Conservation (phyloP, 371 early-diverging fungal species). For the Circinella umbellata region DNA sequence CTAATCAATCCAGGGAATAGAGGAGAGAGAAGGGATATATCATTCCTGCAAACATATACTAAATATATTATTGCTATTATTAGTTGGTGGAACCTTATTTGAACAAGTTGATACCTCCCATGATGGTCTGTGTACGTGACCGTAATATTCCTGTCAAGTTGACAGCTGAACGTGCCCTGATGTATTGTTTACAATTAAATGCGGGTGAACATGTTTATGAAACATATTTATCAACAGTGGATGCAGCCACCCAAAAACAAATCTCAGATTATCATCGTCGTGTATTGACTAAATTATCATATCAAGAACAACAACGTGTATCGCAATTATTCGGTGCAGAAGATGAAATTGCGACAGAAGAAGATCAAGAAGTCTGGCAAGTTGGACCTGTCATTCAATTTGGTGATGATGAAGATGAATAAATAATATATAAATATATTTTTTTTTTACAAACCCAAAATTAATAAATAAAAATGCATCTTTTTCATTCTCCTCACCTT, state of each 20-base stretch:
- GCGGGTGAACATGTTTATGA: slow-evolving; percentile 41
- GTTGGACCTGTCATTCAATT: slow-evolving; percentile 34
- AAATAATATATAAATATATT: not conserved
- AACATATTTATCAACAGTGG: slow-evolving; percentile 50
- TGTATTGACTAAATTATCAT: slow-evolving; percentile 60
- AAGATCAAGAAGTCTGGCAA: slow-evolving; percentile 47
- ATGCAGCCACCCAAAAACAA: slow-evolving; percentile 49
- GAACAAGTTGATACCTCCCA: slow-evolving; percentile 59
- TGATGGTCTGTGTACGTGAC: slow-evolving; percentile 77
- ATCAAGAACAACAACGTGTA: slow-evolving; percentile 38
- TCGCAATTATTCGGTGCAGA: slow-evolving; percentile 40
- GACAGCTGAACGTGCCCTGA: slow-evolving; percentile 79
- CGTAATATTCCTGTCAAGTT: slow-evolving; percentile 82
- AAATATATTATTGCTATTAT: not conserved
- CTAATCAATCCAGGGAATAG: not conserved
- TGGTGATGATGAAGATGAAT: slow-evolving; percentile 24
- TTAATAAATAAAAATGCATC: slow-evolving; percentile 1
- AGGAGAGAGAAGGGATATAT: not conserved
- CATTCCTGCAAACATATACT: not conserved
- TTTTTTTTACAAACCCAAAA: not conserved
- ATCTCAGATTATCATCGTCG: slow-evolving; percentile 68
- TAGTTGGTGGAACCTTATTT: slow-evolving; percentile 52
- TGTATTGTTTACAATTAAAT: slow-evolving; percentile 68
- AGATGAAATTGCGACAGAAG: slow-evolving; percentile 44
- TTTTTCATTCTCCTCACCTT: too few species aligned